These are phyloP conservation scores for Cucurbita ficifolia DNA, from an alignment of 306 rosid species.

Conservation along the genomic window DNA sequence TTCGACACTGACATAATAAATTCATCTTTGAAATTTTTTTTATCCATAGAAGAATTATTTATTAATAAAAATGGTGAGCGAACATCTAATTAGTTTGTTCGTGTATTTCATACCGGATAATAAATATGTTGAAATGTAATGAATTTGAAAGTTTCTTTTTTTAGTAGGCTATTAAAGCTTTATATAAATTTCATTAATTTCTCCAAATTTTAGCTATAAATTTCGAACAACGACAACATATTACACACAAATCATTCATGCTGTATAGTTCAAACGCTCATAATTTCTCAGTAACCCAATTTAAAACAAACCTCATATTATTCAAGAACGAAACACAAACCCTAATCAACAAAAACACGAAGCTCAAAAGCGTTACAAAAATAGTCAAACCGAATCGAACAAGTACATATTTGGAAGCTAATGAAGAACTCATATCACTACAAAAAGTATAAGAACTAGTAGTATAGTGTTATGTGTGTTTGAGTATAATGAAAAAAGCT, in stretches of 20 bases:
- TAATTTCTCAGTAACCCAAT: background rate
- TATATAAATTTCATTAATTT: background rate
- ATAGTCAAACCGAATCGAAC: background rate
- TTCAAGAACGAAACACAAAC: background rate
- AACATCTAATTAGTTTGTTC: background rate
- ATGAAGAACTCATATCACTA: background rate
- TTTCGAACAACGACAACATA: too few relatives aligned
- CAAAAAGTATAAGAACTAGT: background rate
- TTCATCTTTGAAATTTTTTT: too few relatives aligned
- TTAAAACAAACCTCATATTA: too few relatives aligned
- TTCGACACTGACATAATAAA: too few relatives aligned
- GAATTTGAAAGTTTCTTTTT: background rate
- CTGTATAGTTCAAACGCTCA: too few relatives aligned
- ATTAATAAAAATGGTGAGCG: too few relatives aligned
- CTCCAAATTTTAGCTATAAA: background rate
- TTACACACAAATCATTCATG: too few relatives aligned
- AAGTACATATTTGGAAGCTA: background rate
- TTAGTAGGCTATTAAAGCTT: background rate
- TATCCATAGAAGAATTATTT: too few relatives aligned
- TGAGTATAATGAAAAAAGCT: background rate
- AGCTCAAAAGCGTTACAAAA: background rate
- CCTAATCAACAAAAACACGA: background rate
- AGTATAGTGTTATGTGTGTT: background rate
- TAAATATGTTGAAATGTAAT: background rate
- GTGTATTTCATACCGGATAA: background rate